Evolutionary conservation across 1,284 basidiomycete genomes (phyloP), one percentile per base, ranked within the genome.

Genomic region (Heterobasidion occidentale): DNA sequence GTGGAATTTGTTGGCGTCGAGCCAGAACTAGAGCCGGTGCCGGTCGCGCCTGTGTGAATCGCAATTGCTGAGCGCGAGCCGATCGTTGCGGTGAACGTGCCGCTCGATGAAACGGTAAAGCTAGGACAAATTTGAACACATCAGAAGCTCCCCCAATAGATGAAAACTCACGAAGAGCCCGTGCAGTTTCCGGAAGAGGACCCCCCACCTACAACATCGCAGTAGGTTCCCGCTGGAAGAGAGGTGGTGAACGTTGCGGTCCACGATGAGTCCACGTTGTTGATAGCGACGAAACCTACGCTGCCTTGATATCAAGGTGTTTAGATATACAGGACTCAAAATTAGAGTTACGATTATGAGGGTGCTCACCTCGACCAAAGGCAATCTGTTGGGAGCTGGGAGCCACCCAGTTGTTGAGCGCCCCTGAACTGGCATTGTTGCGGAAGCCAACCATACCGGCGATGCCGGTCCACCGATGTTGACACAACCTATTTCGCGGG

Each of bases 361-460:
- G 36, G 54, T 33, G 63, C 70, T 15, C 57, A 78, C 83, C 83
- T 61, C 84, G 70, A 9, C 80, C 80, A 62, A 85, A 87, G 1
- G 83, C 84, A 60, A 87, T 83, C 62, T 77, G 83, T 52, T 80
- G 69, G 2, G 75, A 70, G 60, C 75, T 73, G 4, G 80, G 78
- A 5, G 81, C 76, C 7, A 79, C 73, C 83, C 83, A 86, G 63
- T 81, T 74, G 4, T 69, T 77, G 14, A 86, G 60, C 0, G 72
- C 66, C 3, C 76, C 71, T 3, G 70, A 62, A 8, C 78, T 81
- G n/a, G 84, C 83, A 19, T 70, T 72, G 64, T 86, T 86, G 51
- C 75, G 74, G 73, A 86, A 86, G 0, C 77, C 79, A 44, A 81
- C 77, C 81, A 87, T 84, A 2, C 83, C 83, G 7, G 72, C 70